phyloP scores from a whole-genome alignment of 1,284 basidiomycete genomes.

The Cerrena zonata region DNA sequence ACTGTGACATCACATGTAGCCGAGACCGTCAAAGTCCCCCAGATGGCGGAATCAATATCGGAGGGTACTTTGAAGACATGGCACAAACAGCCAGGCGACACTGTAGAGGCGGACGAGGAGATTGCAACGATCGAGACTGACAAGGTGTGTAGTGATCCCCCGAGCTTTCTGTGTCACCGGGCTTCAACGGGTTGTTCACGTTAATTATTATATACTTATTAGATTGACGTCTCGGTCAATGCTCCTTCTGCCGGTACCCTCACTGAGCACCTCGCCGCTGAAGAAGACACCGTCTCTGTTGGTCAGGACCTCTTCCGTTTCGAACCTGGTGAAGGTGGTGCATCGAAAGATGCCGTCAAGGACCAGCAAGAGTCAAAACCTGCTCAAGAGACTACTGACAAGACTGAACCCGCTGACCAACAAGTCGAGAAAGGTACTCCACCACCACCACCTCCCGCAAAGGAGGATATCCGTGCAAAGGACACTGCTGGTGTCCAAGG shows the following conservation, averaged over 20 bases:
- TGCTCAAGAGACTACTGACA: conserved; percentile 38
- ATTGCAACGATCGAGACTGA: conserved; percentile 98
- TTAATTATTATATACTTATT: conserved; percentile 6
- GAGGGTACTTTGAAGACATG: conserved; percentile 96
- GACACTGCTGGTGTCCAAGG: conserved; percentile 34
- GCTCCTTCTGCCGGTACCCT: conserved; percentile 87
- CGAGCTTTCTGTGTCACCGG: background rate
- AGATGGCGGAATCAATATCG: conserved; percentile 98
- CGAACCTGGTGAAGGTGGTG: conserved; percentile 75
- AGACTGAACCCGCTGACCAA: conserved; percentile 46
- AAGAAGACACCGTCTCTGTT: conserved; percentile 92
- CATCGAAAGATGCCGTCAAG: conserved; percentile 20
- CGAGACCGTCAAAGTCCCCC: conserved; percentile 92
- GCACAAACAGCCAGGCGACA: conserved; percentile 91
- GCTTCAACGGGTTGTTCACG: background rate
- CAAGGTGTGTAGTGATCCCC: conserved; percentile 64
- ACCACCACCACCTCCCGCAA: conserved; percentile 29
- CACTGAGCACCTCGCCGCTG: conserved; percentile 78
- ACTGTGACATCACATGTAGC: conserved; percentile 36
- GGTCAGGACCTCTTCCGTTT: conserved; percentile 93
- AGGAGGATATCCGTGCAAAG: conserved; percentile 33
- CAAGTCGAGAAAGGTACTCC: conserved; percentile 41
- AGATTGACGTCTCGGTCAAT: conserved; percentile 98
- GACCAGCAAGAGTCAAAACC: conserved; percentile 32
- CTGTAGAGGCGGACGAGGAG: conserved; percentile 89